phyloP scores from a whole-genome alignment of 176 grass and related monocot species.

The Ananas comosus region DNA sequence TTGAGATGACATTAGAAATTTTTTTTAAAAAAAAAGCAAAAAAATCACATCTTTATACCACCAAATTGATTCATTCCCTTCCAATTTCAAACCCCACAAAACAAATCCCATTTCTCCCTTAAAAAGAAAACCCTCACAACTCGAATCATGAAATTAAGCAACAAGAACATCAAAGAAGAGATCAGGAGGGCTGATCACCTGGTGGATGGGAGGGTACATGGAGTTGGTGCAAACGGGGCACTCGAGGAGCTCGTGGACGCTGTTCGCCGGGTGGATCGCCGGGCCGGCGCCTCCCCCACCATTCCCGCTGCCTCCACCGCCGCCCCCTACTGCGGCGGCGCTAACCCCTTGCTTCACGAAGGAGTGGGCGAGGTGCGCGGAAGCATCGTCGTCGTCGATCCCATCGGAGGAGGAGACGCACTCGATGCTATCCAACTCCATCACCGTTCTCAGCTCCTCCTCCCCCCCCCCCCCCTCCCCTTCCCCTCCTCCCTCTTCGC shows the following conservation, averaged over 20 bases:
- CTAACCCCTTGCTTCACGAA: constrained; percentile 33
- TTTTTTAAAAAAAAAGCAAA: not conserved
- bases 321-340: constrained; percentile 20
- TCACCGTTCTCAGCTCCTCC: constrained; percentile 6
- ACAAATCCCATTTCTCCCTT: too few species aligned
- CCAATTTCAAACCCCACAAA: too few species aligned
- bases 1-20: too few species aligned
- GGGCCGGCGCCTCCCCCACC: not conserved
- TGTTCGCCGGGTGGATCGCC: constrained; percentile 32
- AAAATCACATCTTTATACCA: not conserved
- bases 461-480: not conserved
- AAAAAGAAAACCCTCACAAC: too few species aligned
- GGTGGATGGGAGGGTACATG: constrained; percentile 72
- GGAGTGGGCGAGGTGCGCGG: constrained; percentile 29
- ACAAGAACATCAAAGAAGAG: too few species aligned
- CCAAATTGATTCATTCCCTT: too few species aligned
- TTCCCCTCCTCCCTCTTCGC: not conserved
- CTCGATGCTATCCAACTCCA: constrained; percentile 66
- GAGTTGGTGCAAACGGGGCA: constrained; percentile 44
- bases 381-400: constrained; percentile 34
- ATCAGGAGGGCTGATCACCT: constrained; percentile 12
- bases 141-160: too few species aligned
- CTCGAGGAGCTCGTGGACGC: constrained; percentile 32
- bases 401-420: constrained; percentile 62
- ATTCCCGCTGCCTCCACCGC: constrained; percentile 13